A percentile compares a stretch with the other conserved stretches of the same genome.
These are phyloP conservation scores for Russula sp. DNA, from an alignment of 768 basidiomycete species.

Conservation along the genomic window DNA sequence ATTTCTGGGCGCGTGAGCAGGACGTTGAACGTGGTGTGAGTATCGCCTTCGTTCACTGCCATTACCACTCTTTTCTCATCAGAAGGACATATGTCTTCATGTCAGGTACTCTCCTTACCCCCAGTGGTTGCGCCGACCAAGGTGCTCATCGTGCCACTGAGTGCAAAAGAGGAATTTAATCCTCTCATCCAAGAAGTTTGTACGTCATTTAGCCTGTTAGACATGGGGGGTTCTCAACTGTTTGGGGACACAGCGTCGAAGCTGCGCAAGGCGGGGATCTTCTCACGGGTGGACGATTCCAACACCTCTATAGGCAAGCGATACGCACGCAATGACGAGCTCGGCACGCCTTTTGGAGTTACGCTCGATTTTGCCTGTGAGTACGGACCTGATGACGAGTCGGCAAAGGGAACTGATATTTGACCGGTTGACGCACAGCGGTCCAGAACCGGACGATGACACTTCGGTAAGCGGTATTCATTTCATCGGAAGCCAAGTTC, in stretches of 20 bases:
- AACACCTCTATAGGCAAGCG: constrained; percentile 94
- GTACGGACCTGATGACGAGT: constrained; percentile 34
- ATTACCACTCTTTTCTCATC: neutral
- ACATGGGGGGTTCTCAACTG: constrained; percentile 14
- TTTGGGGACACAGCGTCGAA: constrained; percentile 67
- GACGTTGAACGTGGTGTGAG: constrained; percentile 86
- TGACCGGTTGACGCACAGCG: constrained; percentile 47
- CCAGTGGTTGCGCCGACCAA: constrained; percentile 92
- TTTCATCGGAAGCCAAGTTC: neutral
- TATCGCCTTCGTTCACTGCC: constrained; percentile 27
- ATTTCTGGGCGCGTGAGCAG: constrained; percentile 91
- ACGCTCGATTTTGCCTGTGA: constrained; percentile 93
- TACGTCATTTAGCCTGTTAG: constrained; percentile 44
- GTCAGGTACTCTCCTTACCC: constrained; percentile 86
- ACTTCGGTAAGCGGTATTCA: constrained; percentile 58
- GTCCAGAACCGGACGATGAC: constrained; percentile 92
- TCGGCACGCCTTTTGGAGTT: constrained; percentile 95
- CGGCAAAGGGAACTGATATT: constrained; percentile 19
- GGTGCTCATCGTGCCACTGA: constrained; percentile 93
- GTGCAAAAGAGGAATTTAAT: constrained; percentile 77
- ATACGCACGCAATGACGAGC: constrained; percentile 96
- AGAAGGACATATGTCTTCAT: constrained; percentile 27
- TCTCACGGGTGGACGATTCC: constrained; percentile 94
- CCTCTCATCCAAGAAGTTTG: constrained; percentile 87
- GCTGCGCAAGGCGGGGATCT: constrained; percentile 83